These are phyloP conservation scores for Diaporthe ampelina DNA, from an alignment of 2,329 filamentous ascomycete genomes.

Conservation along the genomic window DNA sequence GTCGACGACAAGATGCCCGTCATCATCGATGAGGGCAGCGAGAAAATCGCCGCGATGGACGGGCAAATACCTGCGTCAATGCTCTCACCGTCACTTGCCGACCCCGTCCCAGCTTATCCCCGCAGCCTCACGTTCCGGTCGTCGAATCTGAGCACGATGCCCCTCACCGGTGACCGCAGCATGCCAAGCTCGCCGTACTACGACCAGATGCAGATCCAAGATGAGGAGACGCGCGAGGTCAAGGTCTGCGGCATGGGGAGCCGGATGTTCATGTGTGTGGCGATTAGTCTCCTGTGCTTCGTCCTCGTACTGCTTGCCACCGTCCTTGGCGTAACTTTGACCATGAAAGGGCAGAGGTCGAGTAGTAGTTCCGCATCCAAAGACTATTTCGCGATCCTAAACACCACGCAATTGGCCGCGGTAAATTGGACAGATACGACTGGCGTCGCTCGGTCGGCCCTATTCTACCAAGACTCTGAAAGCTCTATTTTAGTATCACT, in stretches of 20 bases:
- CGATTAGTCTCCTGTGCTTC: slow-evolving; percentile 28
- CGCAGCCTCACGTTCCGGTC: not conserved
- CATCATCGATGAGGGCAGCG: not conserved
- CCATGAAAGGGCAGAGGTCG: slow-evolving; percentile 4
- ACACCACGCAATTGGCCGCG: slow-evolving; percentile 28
- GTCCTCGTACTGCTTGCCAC: slow-evolving; percentile 31
- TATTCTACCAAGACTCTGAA: slow-evolving; percentile 27
- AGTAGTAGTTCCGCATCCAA: not conserved
- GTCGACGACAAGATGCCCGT: slow-evolving; percentile 29
- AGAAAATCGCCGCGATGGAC: slow-evolving; percentile 31
- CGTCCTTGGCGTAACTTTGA: slow-evolving; percentile 32
- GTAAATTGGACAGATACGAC: slow-evolving; percentile 34
- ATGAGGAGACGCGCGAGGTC: slow-evolving; percentile 6
- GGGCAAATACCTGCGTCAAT: not conserved
- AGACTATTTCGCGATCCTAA: not conserved
- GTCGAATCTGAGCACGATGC: slow-evolving; percentile 16
- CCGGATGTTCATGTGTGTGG: slow-evolving; percentile 17
- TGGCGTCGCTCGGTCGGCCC: slow-evolving; percentile 10
- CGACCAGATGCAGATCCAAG: slow-evolving; percentile 4
- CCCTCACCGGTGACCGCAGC: slow-evolving; percentile 12
- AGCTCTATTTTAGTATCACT: slow-evolving; percentile 24
- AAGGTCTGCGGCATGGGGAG: slow-evolving; percentile 32
- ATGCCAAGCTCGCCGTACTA: slow-evolving; percentile 1
- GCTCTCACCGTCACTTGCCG: slow-evolving; percentile 26
- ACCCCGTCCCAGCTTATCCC: slow-evolving; percentile 35